Base-by-base conservation (phyloP, 164 flowering plant species). In the Paratinospora sagittata region DNA sequence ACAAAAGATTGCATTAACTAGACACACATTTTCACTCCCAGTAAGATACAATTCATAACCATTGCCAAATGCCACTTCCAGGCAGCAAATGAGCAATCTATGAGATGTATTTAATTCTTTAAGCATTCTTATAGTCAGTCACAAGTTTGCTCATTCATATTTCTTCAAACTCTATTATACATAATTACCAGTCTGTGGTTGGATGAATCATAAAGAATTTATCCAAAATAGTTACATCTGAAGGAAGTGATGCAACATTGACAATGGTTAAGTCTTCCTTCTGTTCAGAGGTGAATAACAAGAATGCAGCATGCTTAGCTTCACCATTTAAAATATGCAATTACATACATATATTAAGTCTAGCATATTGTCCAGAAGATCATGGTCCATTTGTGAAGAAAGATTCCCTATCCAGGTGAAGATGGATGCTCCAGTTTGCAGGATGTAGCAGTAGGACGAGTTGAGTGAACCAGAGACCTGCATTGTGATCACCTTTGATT, bases 381-480 rank as follows among this genome's bases (percentile, higher is more conserved):
- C 85, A 43, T 84, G 90, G 70, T 89, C 92, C 64, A 73, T 79
- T 49, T 74, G 55, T 23, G 87, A 81, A 27, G 94, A 76, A 24
- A 83, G 86, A 72, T 73, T 88, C 72, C 97, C 97, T 63, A 77
- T 61, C 97, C 97, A 89, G 60, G 89, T 79, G 75, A 78, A 89
- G 64, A 80, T 36, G 47, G 84, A 80, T 27, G 82, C 70, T 73
- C 78, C 85, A 78, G 76, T 84, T 78, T 88, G 87, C 65, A 89
- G 74, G 68, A 91, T 85, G 81, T 81, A 91, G 68, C 97, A 89
- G 73, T 85, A 85, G 37, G 94, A 87, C 67, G 97, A 91, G 71
- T 89, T 89, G 76, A 91, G 73, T 14, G 92, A 89, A 67, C 81
- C 72, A 34, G 94, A 72, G 45, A 84, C 91, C 94, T 91, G 86